Evolutionary conservation across 2,329 filamentous ascomycete species (phyloP), one percentile per base, ranked within the genome.

Genomic region (Verticillium nonalfalfae): DNA sequence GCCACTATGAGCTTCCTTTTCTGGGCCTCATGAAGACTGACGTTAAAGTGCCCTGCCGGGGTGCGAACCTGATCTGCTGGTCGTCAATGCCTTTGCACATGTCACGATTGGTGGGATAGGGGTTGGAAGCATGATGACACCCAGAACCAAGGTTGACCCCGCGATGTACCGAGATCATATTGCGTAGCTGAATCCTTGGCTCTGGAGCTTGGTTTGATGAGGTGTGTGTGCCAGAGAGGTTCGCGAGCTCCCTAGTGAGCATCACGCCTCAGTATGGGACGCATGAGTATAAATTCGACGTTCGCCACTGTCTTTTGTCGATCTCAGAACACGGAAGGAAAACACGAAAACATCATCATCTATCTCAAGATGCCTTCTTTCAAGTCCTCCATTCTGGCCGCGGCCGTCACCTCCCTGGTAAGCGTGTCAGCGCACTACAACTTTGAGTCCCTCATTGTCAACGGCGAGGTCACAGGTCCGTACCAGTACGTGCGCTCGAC

Each of bases 381-480:
- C 21, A 58, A 45, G 26, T 3, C n/a, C 9, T 33, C 21, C 15
- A 18, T 58, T 13, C 26, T 58, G 56, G 63, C 60, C 59, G 36
- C 64, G 40, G 64, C 62, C 39, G 61, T 62, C 57, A 57, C 58
- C 55, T 60, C 63, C 45, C 60, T 61, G 63, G 62, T 62, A 14
- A 31, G 58, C 34, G 58, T 55, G 31, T 59, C 58, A 26, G 58
- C 58, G 4, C 65, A 66, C 64, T 66, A 64, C 61, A 63, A 65
- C 61, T 66, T 64, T 58, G 62, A 64, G 21, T 57, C 64, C 13
- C 64, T 66, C 58, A 64, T 66, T 59, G 62, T 64, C 62, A 65
- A 66, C 59, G 65, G 65, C 26, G 57, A 65, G 61, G 55, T 56
- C 38, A 65, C 65, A 4, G 61, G 38, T 18, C 59, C 62, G n/a